Base-by-base conservation (phyloP, 768 basidiomycete genomes). In the Peribolospora baueri region DNA sequence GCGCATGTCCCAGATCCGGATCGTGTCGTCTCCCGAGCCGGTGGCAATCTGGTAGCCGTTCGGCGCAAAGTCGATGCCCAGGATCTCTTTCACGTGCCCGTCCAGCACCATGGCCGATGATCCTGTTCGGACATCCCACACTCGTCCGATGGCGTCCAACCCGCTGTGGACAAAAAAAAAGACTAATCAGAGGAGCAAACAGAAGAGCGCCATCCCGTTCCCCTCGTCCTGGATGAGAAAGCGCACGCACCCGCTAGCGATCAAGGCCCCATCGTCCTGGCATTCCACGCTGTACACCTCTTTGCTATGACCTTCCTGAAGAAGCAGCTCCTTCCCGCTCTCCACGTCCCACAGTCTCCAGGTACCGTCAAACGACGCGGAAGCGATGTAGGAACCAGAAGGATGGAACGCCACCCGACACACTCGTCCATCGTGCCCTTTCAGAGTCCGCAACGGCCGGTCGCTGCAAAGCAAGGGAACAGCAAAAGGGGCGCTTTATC, bases 1-100 rank as follows among this genome's bases (percentile, higher is more conserved):
- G 45, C 93, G 81, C 71, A 97, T 79, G 69, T 98, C 93, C 93
- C 93, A 98, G 73, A 97, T 85, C 50, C 90, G 82, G 63, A 98
- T 82, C 0, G 93, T 93, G 65, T 97, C 93, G 68, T 98, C 93
- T 48, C 84, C 87, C 4, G 88, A 81, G 43, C 91, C 93, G 0
- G 93, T 93, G 40, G 90, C 93, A 51, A 98, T 80, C 74, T 97
- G 91, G 65, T 93, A 90, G 58, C 91, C 87, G 63, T 90, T 95
- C 5, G 91, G 90, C 40, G 88, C 88, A 69, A 97, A 98, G 54
- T 78, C 81, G 59, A 90, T 81, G 4, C 84, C 72, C 57, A 85
- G 81, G 59, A 98, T 87, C 58, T 84, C 81, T 68, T 91, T 80
- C 2, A 90, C 82, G 60, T 98, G 93, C 1, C 93, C 93, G 59